These are phyloP conservation scores for Elsinoe necatrix DNA, from an alignment of 2,329 filamentous ascomycete species.

Conservation along the genomic window DNA sequence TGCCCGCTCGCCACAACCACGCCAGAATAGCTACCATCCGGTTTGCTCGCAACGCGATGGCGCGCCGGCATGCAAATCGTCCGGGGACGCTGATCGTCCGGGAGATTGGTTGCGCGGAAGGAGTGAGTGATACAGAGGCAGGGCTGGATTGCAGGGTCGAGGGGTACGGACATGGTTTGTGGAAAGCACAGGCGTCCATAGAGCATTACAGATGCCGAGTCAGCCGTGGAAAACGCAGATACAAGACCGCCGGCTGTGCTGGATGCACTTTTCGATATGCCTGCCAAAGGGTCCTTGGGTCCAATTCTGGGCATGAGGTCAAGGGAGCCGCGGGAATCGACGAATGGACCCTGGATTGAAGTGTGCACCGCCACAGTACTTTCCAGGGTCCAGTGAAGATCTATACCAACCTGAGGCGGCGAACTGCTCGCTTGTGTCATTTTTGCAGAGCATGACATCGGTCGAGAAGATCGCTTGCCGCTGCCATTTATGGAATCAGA, in stretches of 20 bases:
- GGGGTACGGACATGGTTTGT: not conserved
- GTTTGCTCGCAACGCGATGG: not conserved
- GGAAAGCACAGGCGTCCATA: not conserved
- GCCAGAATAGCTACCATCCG: not conserved
- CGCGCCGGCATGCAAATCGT: not conserved
- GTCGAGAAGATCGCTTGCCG: not conserved
- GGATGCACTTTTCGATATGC: not conserved
- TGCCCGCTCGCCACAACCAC: conserved; percentile 1
- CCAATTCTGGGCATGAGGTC: not conserved
- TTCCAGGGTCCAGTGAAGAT: conserved; percentile 1
- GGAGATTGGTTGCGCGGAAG: not conserved
- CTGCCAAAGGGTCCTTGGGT: not conserved
- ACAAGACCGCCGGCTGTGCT: not conserved
- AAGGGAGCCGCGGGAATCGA: not conserved
- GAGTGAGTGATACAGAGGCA: not conserved
- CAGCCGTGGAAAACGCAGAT: conserved; percentile 2
- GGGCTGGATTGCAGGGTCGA: not conserved
- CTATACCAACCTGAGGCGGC: not conserved
- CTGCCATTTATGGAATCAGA: not conserved
- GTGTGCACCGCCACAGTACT: not conserved
- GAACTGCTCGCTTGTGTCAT: conserved; percentile 11
- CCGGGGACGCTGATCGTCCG: not conserved
- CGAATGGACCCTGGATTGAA: not conserved
- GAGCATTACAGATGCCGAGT: not conserved
- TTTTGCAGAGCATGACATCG: not conserved